Evolutionary conservation across 805 yeast genomes (phyloP).

Genomic region (Lachancea dasiensis): DNA sequence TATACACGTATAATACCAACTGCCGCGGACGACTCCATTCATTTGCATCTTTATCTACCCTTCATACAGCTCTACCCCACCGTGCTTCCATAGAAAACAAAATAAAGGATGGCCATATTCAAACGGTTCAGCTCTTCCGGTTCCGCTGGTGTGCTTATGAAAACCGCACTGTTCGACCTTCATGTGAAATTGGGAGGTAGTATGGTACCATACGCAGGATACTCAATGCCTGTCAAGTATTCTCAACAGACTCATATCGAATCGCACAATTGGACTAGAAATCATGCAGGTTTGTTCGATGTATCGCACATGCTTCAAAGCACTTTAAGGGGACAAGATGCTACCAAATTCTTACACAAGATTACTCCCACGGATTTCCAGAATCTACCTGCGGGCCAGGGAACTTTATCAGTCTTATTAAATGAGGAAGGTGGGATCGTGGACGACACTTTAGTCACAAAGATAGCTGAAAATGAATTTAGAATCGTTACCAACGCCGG

Average conservation of each 20-base stretch:
- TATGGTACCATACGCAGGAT: constrained; percentile 97
- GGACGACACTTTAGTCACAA: constrained; percentile 88
- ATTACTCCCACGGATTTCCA: constrained; percentile 84
- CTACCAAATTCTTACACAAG: constrained; percentile 62
- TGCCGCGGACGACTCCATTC: no score
- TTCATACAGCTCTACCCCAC: neutral
- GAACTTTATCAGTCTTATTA: constrained; percentile 73
- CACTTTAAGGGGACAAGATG: constrained; percentile 59
- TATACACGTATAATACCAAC: no score
- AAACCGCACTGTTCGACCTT: constrained; percentile 76
- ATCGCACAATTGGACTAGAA: constrained; percentile 91
- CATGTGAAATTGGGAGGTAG: constrained; percentile 78
- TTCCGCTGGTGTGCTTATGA: constrained; percentile 34
- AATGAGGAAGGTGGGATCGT: constrained; percentile 78
- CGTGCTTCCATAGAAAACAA: no score
- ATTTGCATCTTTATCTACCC: neutral
- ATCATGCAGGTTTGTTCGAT: constrained; percentile 84
- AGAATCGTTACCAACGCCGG: constrained; percentile 97
- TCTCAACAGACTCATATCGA: constrained; percentile 81
- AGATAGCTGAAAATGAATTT: constrained; percentile 54
- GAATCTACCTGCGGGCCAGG: constrained; percentile 48
- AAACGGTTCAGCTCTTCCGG: constrained; percentile 31
- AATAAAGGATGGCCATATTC: no score
- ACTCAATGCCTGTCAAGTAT: constrained; percentile 88
- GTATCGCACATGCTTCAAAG: constrained; percentile 98